These are phyloP conservation scores for Ogataea sp. DNA, from an alignment of 805 yeast genomes.

Conservation along the genomic window DNA sequence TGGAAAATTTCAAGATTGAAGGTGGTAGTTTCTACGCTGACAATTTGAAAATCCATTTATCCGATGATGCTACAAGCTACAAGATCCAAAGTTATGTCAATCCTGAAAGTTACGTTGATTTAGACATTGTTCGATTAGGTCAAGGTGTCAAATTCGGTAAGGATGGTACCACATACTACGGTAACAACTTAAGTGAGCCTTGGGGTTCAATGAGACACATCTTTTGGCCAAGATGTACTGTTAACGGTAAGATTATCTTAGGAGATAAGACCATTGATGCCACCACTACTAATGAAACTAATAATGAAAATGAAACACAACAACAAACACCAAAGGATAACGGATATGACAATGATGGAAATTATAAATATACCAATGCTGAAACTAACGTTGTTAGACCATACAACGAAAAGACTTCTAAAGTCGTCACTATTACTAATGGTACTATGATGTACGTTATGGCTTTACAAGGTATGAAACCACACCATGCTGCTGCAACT, in stretches of 20 bases:
- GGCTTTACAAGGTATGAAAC: constrained; percentile 99
- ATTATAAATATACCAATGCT: constrained; percentile 5
- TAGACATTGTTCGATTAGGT: constrained; percentile 50
- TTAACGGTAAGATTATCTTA: constrained; percentile 54
- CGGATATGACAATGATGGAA: not conserved
- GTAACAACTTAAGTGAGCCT: constrained; percentile 74
- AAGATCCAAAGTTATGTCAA: constrained; percentile 57
- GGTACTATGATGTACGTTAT: constrained; percentile 76
- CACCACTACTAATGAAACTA: not conserved
- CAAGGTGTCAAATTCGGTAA: constrained; percentile 87
- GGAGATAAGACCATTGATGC: constrained; percentile 20
- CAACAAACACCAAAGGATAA: constrained; percentile 2
- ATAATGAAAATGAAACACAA: constrained; percentile 1
- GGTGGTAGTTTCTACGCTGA: constrained; percentile 80
- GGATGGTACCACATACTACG: constrained; percentile 81
- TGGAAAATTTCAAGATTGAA: constrained; percentile 61
- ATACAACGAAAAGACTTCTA: constrained; percentile 4
- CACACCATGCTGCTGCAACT: constrained; percentile 95
- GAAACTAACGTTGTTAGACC: constrained; percentile 22
- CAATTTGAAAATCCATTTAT: constrained; percentile 53
- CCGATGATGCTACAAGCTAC: constrained; percentile 39
- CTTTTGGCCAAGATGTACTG: constrained; percentile 90
- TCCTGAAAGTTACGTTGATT: constrained; percentile 62
- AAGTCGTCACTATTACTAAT: constrained; percentile 20
- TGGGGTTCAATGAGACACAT: constrained; percentile 98